These are phyloP conservation scores for Beauveria rudraprayagi DNA, from an alignment of 2,329 filamentous ascomycete genomes.

Conservation along the genomic window DNA sequence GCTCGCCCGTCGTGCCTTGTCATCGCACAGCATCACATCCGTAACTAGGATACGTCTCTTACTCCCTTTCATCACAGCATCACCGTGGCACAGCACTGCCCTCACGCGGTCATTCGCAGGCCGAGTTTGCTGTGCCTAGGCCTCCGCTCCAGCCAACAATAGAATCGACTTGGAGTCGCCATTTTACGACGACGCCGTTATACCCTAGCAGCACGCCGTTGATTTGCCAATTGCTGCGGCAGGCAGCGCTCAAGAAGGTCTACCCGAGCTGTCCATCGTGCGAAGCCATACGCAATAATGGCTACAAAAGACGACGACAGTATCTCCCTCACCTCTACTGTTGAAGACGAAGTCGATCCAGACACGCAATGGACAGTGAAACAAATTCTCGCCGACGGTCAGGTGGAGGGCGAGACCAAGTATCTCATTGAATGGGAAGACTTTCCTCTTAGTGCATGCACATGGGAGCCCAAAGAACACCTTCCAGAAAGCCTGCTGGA, in stretches of 20 bases:
- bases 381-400: slow-evolving; percentile 40
- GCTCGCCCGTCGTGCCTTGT: background rate
- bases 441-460: slow-evolving; percentile 25
- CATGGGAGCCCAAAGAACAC: slow-evolving; percentile 44
- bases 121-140: background rate
- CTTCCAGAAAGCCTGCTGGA: slow-evolving; percentile 30
- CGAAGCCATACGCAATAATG: background rate
- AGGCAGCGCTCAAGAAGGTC: background rate
- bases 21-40: background rate
- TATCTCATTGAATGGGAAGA: slow-evolving; percentile 33
- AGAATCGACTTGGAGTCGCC: background rate
- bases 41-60: background rate
- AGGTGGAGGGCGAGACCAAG: slow-evolving; percentile 17
- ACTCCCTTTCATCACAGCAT: background rate
- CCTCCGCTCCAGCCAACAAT: background rate
- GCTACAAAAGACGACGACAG: slow-evolving; percentile 22
- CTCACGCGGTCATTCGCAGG: background rate
- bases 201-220: background rate
- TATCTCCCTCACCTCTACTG: slow-evolving; percentile 27
- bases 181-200: background rate
- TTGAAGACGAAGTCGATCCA: slow-evolving; percentile 25
- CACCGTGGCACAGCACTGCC: background rate
- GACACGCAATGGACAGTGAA: slow-evolving; percentile 43
- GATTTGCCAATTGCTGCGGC: background rate
- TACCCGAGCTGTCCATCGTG: background rate